Evolutionary conservation across 2,329 filamentous ascomycete species (phyloP).

Genomic region (Tolypocladium pustulatum): DNA sequence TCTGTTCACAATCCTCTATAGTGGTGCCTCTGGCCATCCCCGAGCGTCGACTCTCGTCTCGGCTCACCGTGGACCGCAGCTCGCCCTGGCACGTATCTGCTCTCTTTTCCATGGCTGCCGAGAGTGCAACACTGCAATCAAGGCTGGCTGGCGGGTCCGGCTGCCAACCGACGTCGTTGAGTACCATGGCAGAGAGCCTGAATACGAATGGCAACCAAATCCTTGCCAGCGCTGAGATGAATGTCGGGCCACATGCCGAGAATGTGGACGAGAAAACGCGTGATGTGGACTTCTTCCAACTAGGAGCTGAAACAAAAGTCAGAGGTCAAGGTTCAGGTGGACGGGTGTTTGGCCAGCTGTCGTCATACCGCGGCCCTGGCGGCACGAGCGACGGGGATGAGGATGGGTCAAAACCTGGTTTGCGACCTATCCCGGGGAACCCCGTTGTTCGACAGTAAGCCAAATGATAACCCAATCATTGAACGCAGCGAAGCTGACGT

Average conservation of each 20-base stretch:
- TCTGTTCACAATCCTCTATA: slow-evolving; percentile 62
- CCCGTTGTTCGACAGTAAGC: slow-evolving; percentile 16
- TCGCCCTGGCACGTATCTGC: slow-evolving; percentile 77
- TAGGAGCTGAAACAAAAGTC: slow-evolving; percentile 8
- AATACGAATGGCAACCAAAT: slow-evolving; percentile 71
- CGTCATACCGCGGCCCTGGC: slow-evolving; percentile 11
- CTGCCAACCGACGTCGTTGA: slow-evolving; percentile 37
- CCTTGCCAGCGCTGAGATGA: slow-evolving; percentile 65
- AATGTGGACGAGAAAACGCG: slow-evolving; percentile 17
- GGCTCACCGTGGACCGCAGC: slow-evolving; percentile 46
- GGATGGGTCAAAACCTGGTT: slow-evolving; percentile 2
- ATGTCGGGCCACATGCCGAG: slow-evolving; percentile 29
- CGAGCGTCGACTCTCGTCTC: slow-evolving; percentile 42
- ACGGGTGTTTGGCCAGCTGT: slow-evolving; percentile 19
- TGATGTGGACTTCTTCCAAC: slow-evolving; percentile 20
- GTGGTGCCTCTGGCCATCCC: slow-evolving; percentile 65
- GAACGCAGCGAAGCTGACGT: neutral
- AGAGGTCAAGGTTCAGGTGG: slow-evolving; percentile 4
- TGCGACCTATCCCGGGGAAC: slow-evolving; percentile 14
- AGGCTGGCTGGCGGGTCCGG: slow-evolving; percentile 45
- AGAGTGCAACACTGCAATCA: slow-evolving; percentile 68
- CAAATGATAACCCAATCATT: neutral
- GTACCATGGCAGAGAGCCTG: slow-evolving; percentile 53
- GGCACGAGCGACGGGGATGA: neutral
- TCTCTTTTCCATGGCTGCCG: slow-evolving; percentile 64